Conservation (phyloP, 768 basidiomycete species). For the Hysterangium stoloniferum region DNA sequence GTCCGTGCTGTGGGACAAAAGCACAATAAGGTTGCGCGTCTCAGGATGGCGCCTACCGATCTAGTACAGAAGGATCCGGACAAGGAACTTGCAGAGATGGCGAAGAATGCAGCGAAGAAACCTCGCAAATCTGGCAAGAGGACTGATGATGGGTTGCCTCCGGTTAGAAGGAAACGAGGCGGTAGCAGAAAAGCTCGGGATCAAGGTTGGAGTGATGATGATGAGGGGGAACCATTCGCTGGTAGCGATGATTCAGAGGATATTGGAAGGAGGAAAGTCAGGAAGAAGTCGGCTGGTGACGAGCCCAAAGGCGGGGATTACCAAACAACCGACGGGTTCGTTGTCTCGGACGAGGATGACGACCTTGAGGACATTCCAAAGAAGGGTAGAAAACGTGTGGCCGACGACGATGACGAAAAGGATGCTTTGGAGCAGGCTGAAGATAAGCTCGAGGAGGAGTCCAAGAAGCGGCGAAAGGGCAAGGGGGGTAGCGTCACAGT, state of each 20-base stretch:
- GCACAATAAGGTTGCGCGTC: slow-evolving; percentile 71
- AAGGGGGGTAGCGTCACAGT: background rate
- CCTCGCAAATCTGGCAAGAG: slow-evolving; percentile 49
- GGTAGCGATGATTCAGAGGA: slow-evolving; percentile 18
- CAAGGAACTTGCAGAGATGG: slow-evolving; percentile 59
- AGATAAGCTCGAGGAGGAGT: slow-evolving; percentile 49
- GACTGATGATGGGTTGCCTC: slow-evolving; percentile 38
- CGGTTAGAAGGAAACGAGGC: slow-evolving; percentile 38
- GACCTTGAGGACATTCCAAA: slow-evolving; percentile 42
- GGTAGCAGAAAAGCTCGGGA: slow-evolving; percentile 34
- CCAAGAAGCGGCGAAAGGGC: slow-evolving; percentile 45
- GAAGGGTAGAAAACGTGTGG: slow-evolving; percentile 30
- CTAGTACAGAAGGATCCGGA: slow-evolving; percentile 55
- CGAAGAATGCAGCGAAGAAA: slow-evolving; percentile 57
- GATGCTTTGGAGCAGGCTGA: slow-evolving; percentile 54
- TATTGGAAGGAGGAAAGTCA: slow-evolving; percentile 20
- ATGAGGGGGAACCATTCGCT: slow-evolving; percentile 21
- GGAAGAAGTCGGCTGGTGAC: slow-evolving; percentile 37
- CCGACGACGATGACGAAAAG: slow-evolving; percentile 35
- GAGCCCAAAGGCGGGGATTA: slow-evolving; percentile 55
- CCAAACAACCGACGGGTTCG: slow-evolving; percentile 78
- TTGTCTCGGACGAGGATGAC: slow-evolving; percentile 72
- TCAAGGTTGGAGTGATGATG: slow-evolving; percentile 63
- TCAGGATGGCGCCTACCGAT: slow-evolving; percentile 75
- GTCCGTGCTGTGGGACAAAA: slow-evolving; percentile 82